A percentile compares a stretch with the other conserved stretches of the same genome.
Conservation (phyloP, 1,284 basidiomycete genomes). For the Prillingera fragicola region DNA sequence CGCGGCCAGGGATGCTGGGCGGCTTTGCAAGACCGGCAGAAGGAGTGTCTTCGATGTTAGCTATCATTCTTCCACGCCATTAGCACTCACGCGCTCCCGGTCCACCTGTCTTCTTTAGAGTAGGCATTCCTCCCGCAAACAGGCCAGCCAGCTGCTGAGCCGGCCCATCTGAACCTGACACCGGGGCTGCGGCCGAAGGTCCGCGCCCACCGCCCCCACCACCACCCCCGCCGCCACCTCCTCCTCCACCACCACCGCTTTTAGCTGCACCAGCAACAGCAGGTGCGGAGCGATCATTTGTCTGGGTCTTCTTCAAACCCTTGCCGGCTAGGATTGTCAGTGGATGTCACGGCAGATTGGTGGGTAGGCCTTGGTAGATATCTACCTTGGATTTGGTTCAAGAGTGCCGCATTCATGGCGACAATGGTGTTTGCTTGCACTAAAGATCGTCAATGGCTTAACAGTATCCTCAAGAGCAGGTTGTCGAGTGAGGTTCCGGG, state of each 20-base stretch:
- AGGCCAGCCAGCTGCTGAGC: conserved; percentile 71
- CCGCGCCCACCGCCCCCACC: conserved; percentile 16
- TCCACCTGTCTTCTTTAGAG: conserved; percentile 68
- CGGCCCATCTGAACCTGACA: conserved; percentile 26
- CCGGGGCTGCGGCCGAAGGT: conserved; percentile 12
- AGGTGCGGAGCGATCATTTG: conserved; percentile 75
- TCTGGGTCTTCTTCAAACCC: conserved; percentile 70
- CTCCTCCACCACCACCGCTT: conserved; percentile 52
- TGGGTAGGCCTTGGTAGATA: background rate
- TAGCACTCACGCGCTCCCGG: conserved; percentile 50
- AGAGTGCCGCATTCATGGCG: conserved; percentile 41
- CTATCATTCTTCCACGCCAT: background rate
- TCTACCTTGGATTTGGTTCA: conserved; percentile 40
- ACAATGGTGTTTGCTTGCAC: background rate
- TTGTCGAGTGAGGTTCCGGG: too few relatives aligned
- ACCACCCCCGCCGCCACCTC: conserved; percentile 44
- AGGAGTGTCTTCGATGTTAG: conserved; percentile 13
- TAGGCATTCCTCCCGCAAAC: conserved; percentile 87
- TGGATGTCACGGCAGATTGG: too few relatives aligned
- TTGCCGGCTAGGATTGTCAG: conserved; percentile 60
- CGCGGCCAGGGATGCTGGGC: conserved; percentile 18
- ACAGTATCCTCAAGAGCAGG: too few relatives aligned
- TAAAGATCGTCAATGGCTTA: too few relatives aligned
- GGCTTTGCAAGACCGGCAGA: conserved; percentile 20
- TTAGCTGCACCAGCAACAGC: conserved; percentile 51